Conservation (phyloP, 306 rosid genomes). For the Datisca glomerata region DNA sequence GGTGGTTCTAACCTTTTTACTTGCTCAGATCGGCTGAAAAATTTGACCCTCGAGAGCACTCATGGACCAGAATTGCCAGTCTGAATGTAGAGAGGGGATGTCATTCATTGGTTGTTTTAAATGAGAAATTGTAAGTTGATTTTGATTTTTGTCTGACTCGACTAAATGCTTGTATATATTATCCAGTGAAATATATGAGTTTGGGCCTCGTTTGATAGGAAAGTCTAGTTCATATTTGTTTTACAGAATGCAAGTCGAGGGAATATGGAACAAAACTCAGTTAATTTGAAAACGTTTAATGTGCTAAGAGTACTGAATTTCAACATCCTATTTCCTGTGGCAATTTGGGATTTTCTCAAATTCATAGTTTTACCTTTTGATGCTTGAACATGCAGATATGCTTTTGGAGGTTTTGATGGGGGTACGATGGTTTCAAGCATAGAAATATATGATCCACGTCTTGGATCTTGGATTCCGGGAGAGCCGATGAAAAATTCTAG, state of each 20-base stretch:
- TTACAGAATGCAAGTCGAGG: no score
- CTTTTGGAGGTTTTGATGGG: constrained; percentile 64
- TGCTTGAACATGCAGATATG: constrained; percentile 26
- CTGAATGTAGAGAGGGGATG: constrained; percentile 36
- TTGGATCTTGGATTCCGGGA: constrained; percentile 31
- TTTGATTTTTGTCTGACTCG: background rate
- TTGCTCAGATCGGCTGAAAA: constrained; percentile 59
- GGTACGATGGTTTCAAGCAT: constrained; percentile 25
- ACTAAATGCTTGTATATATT: background rate
- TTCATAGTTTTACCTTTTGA: background rate
- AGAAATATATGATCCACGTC: constrained; percentile 45
- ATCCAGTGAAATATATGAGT: no score
- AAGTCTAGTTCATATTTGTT: no score
- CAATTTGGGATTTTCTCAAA: no score
- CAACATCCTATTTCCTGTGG: no score
- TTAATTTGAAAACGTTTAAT: no score
- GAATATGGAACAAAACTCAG: no score
- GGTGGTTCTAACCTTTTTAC: constrained; percentile 5
- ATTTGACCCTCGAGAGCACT: constrained; percentile 78
- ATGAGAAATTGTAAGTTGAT: constrained; percentile 47
- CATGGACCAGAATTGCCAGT: constrained; percentile 44
- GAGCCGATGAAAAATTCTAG: constrained; percentile 31
- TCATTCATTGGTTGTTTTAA: constrained; percentile 44
- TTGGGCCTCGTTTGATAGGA: no score
- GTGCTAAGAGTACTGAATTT: no score